Evolutionary conservation across 805 yeast genomes (phyloP).

Genomic region (Kodamaea lidongshanica): DNA sequence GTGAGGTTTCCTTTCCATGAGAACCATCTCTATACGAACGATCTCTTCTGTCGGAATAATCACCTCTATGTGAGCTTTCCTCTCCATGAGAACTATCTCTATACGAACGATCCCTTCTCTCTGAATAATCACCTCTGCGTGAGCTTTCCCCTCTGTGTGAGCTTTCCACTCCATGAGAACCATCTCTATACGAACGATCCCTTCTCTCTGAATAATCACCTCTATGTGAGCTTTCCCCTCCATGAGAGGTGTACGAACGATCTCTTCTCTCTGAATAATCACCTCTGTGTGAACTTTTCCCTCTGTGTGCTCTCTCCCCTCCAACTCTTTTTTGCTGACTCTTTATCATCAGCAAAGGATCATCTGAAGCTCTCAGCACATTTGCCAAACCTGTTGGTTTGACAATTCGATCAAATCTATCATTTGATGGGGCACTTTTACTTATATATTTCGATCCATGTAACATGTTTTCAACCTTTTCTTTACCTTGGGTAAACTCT

Average conservation of each 20-base stretch:
- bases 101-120: too few species aligned
- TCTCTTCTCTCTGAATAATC: too few species aligned
- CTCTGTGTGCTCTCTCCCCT: conserved; percentile 7
- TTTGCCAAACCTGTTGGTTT: conserved; percentile 17
- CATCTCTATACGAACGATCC: too few species aligned
- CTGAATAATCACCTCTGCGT: too few species aligned
- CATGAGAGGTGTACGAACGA: conserved; percentile 1
- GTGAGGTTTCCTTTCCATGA: conserved; percentile 2
- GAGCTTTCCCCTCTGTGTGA: too few species aligned
- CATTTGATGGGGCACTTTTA: conserved; percentile 4
- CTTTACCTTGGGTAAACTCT: conserved; percentile 29
- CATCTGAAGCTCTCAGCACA: conserved; percentile 25
- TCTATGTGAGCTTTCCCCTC: too few species aligned
- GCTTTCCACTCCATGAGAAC: too few species aligned
- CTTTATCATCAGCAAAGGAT: conserved; percentile 46
- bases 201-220: too few species aligned
- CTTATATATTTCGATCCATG: conserved; percentile 30
- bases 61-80: background rate
- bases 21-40: too few species aligned
- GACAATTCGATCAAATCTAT: conserved; percentile 10
- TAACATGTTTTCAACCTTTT: conserved; percentile 45
- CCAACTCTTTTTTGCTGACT: conserved; percentile 13
- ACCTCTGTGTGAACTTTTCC: conserved; percentile 3
- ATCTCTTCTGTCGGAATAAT: too few species aligned
- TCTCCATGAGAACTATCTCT: background rate